A percentile compares a stretch with the other conserved stretches of the same genome.
These are phyloP conservation scores for Pleurotus tuoliensis DNA, from an alignment of 768 basidiomycete species.

Conservation along the genomic window DNA sequence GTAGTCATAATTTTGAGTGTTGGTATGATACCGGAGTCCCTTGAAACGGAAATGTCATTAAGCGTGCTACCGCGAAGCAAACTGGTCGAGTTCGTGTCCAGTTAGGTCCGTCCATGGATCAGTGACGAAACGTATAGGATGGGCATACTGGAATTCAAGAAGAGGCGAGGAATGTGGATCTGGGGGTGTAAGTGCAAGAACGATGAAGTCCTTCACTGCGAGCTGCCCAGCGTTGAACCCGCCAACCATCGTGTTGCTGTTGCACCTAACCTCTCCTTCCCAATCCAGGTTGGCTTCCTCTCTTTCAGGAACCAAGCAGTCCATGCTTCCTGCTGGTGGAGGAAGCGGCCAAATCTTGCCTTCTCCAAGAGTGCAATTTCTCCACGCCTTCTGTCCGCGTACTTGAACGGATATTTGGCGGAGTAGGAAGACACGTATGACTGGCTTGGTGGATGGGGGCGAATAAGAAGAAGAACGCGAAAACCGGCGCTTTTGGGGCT, in stretches of 20 bases:
- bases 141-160: slow-evolving; percentile 34
- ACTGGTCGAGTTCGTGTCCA: slow-evolving; percentile 1
- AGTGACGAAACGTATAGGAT: slow-evolving; percentile 57
- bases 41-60: too few relatives aligned
- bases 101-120: slow-evolving; percentile 37
- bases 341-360: slow-evolving; percentile 45
- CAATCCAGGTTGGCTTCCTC: slow-evolving; percentile 50
- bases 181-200: slow-evolving; percentile 41
- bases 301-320: slow-evolving; percentile 13
- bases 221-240: slow-evolving; percentile 45
- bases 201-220: slow-evolving; percentile 56
- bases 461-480: slow-evolving; percentile 13
- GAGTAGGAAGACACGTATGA: slow-evolving; percentile 47
- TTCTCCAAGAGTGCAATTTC: slow-evolving; percentile 41
- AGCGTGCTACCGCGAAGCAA: neutral
- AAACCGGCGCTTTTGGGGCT: neutral
- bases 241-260: slow-evolving; percentile 34
- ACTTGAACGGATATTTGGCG: slow-evolving; percentile 43
- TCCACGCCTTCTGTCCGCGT: slow-evolving; percentile 30
- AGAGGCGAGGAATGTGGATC: slow-evolving; percentile 30
- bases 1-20: too few relatives aligned
- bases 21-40: too few relatives aligned
- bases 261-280: slow-evolving; percentile 47
- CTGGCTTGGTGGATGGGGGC: slow-evolving; percentile 18
- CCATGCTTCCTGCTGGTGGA: slow-evolving; percentile 22